phyloP scores from a whole-genome alignment of 2,329 filamentous ascomycete species.

The Xylariales sp. region DNA sequence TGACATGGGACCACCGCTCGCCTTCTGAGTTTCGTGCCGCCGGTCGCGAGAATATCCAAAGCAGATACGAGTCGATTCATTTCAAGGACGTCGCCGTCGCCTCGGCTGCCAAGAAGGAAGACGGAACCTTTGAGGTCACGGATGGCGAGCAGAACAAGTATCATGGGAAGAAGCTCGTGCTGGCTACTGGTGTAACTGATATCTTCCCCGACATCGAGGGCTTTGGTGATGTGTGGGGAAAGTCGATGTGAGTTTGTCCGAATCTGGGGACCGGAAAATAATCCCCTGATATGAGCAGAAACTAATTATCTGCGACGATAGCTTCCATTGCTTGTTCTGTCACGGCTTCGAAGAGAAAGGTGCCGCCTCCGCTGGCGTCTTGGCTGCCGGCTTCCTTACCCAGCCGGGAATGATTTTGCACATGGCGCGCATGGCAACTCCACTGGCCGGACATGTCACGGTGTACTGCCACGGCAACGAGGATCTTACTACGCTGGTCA shows the following conservation, averaged over 20 bases:
- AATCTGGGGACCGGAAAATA: neutral
- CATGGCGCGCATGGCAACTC: conserved; percentile 37
- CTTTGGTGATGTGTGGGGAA: conserved; percentile 7
- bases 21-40: conserved; percentile 4
- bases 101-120: neutral
- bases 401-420: conserved; percentile 30
- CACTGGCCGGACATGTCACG: conserved; percentile 38
- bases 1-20: conserved; percentile 6
- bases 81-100: conserved; percentile 2
- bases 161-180: conserved; percentile 7
- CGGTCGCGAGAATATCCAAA: conserved; percentile 1
- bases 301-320: neutral
- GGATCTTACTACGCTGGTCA: conserved; percentile 25
- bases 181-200: conserved; percentile 8
- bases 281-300: neutral
- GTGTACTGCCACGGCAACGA: conserved; percentile 47
- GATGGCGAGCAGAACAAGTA: neutral
- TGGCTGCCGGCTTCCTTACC: conserved; percentile 35
- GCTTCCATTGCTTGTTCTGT: conserved; percentile 10
- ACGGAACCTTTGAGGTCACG: conserved; percentile 2
- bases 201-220: conserved; percentile 7
- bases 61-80: conserved; percentile 2
- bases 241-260: neutral
- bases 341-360: conserved; percentile 9
- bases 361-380: conserved; percentile 35